Evolutionary conservation across 331 rosid genomes (phyloP).

Genomic region (Saraca asoca): DNA sequence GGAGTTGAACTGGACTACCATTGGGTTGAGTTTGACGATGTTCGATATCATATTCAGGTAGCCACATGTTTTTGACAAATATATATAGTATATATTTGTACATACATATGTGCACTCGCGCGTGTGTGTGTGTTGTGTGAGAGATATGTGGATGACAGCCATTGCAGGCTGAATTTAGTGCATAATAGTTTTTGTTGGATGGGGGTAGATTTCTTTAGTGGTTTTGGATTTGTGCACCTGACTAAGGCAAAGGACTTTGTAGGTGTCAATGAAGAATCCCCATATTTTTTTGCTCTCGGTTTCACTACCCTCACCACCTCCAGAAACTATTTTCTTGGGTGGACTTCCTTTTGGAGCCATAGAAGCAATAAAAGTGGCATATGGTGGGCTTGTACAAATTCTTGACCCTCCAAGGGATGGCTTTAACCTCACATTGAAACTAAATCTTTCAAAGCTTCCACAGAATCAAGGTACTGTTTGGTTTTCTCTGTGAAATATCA

Average conservation of each 20-base stretch:
- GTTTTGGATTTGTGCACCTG: slow-evolving; percentile 30
- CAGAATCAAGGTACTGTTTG: slow-evolving; percentile 74
- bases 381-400: slow-evolving; percentile 73
- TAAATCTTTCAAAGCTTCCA: slow-evolving; percentile 81
- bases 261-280: slow-evolving; percentile 84
- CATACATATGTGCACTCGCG: too few species aligned
- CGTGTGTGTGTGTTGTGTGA: slow-evolving; percentile 3
- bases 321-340: slow-evolving; percentile 70
- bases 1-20: slow-evolving; percentile 83
- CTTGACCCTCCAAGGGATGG: slow-evolving; percentile 98
- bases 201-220: slow-evolving; percentile 11
- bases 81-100: too few species aligned
- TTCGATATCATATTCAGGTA: slow-evolving; percentile 93
- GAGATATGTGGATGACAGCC: slow-evolving; percentile 7
- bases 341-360: slow-evolving; percentile 92
- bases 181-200: slow-evolving; percentile 16
- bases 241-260: slow-evolving; percentile 31
- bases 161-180: slow-evolving; percentile 11
- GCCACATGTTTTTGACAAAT: background rate
- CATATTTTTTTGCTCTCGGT: slow-evolving; percentile 68
- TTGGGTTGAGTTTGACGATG: slow-evolving; percentile 95
- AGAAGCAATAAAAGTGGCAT: slow-evolving; percentile 86
- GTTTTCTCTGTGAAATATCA: slow-evolving; percentile 48
- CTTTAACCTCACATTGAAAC: slow-evolving; percentile 85
- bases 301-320: slow-evolving; percentile 81